Conservation (phyloP, 2,329 filamentous ascomycete genomes). For the Colletotrichum chrysophilum region DNA sequence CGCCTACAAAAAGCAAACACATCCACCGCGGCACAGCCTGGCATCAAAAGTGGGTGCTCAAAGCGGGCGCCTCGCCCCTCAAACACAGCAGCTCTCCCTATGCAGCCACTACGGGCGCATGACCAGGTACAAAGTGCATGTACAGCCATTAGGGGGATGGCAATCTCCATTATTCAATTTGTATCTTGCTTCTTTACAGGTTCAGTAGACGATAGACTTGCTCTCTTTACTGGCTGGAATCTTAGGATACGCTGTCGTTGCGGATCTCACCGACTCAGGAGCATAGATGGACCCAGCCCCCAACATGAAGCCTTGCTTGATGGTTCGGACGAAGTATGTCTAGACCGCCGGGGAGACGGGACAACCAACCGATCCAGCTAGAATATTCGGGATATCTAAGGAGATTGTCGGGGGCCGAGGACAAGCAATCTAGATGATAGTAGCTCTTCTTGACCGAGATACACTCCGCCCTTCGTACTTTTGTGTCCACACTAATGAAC, state of each 20-base stretch:
- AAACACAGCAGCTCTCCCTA: not conserved
- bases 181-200: not conserved
- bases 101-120: not conserved
- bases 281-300: not conserved
- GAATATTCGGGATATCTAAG: not conserved
- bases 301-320: not conserved
- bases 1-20: not conserved
- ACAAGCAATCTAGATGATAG: not conserved
- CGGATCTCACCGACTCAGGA: not conserved
- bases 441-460: not conserved
- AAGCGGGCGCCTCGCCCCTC: not conserved
- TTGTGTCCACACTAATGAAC: not conserved
- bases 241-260: not conserved
- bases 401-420: not conserved
- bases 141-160: not conserved
- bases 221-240: not conserved
- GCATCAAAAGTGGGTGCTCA: not conserved
- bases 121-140: not conserved
- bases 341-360: not conserved
- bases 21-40: not conserved
- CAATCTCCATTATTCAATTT: not conserved
- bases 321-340: not conserved
- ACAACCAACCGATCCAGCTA: not conserved
- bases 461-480: not conserved
- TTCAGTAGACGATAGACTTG: not conserved